Conservation (phyloP, 768 basidiomycete genomes). For the Phanerochaete sordida region DNA sequence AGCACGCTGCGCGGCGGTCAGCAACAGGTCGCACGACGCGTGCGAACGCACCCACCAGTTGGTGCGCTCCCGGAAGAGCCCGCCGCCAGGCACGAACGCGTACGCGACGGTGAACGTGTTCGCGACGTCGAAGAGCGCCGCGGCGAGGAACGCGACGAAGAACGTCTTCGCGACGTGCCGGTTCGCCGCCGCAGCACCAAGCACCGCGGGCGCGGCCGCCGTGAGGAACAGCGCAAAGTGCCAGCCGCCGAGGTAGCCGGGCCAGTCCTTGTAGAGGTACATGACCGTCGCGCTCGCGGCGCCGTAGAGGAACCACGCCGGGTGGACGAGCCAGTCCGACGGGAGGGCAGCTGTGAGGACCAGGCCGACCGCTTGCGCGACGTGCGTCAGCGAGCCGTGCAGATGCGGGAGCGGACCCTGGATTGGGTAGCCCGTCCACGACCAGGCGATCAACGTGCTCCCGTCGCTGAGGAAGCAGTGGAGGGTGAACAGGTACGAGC, state of each 20-base stretch:
- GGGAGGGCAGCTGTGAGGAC: constrained; percentile 32
- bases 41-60: constrained; percentile 48
- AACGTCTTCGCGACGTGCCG: constrained; percentile 41
- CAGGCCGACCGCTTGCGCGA: constrained; percentile 58
- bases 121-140: constrained; percentile 59
- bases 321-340: constrained; percentile 30
- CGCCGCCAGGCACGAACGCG: constrained; percentile 83
- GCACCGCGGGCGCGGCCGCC: constrained; percentile 54
- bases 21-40: neutral
- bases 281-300: constrained; percentile 49
- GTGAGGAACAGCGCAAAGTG: constrained; percentile 59
- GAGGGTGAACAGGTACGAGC: constrained; percentile 65
- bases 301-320: constrained; percentile 54
- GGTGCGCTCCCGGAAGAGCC: constrained; percentile 72
- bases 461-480: constrained; percentile 74
- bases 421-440: constrained; percentile 84
- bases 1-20: constrained; percentile 41
- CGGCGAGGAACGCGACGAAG: constrained; percentile 55
- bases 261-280: constrained; percentile 63
- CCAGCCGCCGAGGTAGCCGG: constrained; percentile 67
- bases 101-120: constrained; percentile 86
- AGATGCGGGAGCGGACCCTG: constrained; percentile 72
- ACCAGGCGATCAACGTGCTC: constrained; percentile 79
- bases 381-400: constrained; percentile 64
- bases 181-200: constrained; percentile 42